phyloP scores from a whole-genome alignment of 1,284 basidiomycete genomes.

The Naganishia sp. region DNA sequence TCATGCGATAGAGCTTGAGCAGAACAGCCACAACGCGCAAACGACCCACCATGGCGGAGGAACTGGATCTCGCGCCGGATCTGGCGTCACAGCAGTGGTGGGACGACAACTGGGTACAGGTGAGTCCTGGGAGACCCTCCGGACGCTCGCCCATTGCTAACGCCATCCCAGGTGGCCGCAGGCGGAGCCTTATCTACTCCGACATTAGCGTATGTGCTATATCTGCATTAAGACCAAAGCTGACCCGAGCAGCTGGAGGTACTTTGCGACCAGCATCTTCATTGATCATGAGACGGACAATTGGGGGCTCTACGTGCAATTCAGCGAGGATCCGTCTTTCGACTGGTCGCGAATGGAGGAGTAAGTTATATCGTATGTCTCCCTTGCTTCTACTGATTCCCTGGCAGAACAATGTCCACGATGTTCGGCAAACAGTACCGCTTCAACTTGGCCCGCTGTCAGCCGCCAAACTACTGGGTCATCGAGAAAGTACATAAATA shows the following conservation, averaged over 20 bases:
- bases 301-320: slow-evolving; percentile 28
- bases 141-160: neutral
- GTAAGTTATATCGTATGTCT: neutral
- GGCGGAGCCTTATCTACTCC: slow-evolving; percentile 5
- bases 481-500: slow-evolving; percentile 27
- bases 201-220: slow-evolving; percentile 7
- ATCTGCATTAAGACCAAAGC: neutral
- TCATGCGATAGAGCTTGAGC: too few relatives aligned
- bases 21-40: too few relatives aligned
- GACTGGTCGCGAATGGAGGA: slow-evolving; percentile 23
- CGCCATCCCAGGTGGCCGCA: slow-evolving; percentile 4
- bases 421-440: slow-evolving; percentile 32
- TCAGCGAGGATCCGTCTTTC: slow-evolving; percentile 31
- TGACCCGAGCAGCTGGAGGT: slow-evolving; percentile 23
- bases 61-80: slow-evolving; percentile 21
- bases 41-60: neutral
- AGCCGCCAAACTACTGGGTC: slow-evolving; percentile 29
- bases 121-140: neutral
- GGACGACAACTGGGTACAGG: slow-evolving; percentile 25
- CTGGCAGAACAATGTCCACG: slow-evolving; percentile 6
- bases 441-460: slow-evolving; percentile 6
- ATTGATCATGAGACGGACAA: slow-evolving; percentile 31
- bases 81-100: slow-evolving; percentile 26
- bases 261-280: slow-evolving; percentile 19
- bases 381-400: neutral